Conservation (phyloP, 1,284 basidiomycete genomes). For the Vanrija pseudolonga region DNA sequence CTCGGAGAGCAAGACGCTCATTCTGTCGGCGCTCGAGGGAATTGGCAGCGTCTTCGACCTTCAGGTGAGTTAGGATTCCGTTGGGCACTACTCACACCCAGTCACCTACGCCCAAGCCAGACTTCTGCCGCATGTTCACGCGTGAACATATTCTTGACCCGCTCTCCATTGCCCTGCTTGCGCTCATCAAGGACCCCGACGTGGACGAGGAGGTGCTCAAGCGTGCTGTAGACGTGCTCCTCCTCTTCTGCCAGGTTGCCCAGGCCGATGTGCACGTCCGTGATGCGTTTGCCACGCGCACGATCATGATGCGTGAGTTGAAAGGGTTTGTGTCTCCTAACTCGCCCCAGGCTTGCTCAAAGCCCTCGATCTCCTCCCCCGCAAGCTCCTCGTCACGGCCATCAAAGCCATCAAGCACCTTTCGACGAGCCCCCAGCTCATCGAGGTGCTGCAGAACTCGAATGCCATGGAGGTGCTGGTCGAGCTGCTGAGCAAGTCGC, state of each 20-base stretch:
- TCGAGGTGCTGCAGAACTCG: constrained; percentile 92
- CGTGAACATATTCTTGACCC: constrained; percentile 91
- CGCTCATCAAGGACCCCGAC: constrained; percentile 72
- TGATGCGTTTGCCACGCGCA: constrained; percentile 82
- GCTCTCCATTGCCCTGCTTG: constrained; percentile 79
- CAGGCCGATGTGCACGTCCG: constrained; percentile 90
- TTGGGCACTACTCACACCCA: constrained; percentile 37
- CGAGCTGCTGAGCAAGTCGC: constrained; percentile 74
- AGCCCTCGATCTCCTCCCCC: constrained; percentile 75
- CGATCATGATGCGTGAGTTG: constrained; percentile 77
- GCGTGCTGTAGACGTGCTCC: constrained; percentile 83
- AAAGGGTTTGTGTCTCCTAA: not conserved
- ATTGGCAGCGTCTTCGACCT: constrained; percentile 94
- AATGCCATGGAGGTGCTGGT: constrained; percentile 90
- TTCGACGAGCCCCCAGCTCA: constrained; percentile 82
- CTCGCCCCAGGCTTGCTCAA: constrained; percentile 65
- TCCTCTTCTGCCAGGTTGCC: constrained; percentile 92
- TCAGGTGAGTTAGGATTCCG: constrained; percentile 40
- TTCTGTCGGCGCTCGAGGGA: constrained; percentile 88
- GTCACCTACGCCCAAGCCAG: constrained; percentile 92
- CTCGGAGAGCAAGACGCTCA: constrained; percentile 79
- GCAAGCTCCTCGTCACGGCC: constrained; percentile 78
- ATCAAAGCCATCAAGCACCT: constrained; percentile 94
- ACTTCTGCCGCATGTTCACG: constrained; percentile 98
- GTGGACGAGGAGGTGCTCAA: constrained; percentile 70